Percentiles rank a stretch among this genome's conserved stretches.
Evolutionary conservation across 352 stramenopile genomes (phyloP).

Genomic region (Elongisporangium prolatum): DNA sequence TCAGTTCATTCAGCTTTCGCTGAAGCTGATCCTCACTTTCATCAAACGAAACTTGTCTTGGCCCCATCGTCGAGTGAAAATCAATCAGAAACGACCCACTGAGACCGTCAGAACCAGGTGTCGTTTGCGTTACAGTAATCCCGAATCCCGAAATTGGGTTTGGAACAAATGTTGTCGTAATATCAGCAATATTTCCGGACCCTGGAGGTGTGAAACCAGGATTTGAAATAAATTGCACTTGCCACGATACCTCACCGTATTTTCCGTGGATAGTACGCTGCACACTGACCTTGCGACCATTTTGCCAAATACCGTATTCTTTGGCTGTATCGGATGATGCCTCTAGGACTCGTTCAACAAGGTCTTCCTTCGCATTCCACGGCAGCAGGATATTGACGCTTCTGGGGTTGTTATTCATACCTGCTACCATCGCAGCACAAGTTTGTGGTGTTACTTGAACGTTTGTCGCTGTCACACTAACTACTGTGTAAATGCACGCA

Average conservation of each 20-base stretch:
- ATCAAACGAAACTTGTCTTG: conserved; percentile 82
- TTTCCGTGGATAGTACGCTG: conserved; percentile 89
- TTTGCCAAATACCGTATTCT: conserved; percentile 33
- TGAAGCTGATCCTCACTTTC: conserved; percentile 81
- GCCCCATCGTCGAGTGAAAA: conserved; percentile 78
- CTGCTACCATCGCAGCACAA: conserved; percentile 20
- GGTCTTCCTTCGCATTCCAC: conserved; percentile 64
- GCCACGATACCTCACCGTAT: conserved; percentile 94
- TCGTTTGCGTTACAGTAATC: conserved; percentile 83
- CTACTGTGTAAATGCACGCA: conserved; percentile 51
- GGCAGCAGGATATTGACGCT: conserved; percentile 31
- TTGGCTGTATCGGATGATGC: conserved; percentile 36
- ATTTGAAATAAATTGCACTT: conserved; percentile 93
- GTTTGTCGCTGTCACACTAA: conserved; percentile 14
- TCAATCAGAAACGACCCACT: conserved; percentile 89
- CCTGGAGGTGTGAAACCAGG: conserved; percentile 83
- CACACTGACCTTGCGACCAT: conserved; percentile 80
- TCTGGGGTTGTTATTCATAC: conserved; percentile 13
- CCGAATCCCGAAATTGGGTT: conserved; percentile 15
- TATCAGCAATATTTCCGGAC: conserved; percentile 81
- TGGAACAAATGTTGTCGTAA: conserved; percentile 39
- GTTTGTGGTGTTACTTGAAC: conserved; percentile 29
- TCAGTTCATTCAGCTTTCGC: conserved; percentile 94
- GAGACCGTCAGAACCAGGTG: conserved; percentile 82
- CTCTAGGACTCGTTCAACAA: conserved; percentile 49